Evolutionary conservation across 2,329 filamentous ascomycete genomes (phyloP), one percentile per base, ranked within the genome.

Genomic region (Stemphylium vesicarium): DNA sequence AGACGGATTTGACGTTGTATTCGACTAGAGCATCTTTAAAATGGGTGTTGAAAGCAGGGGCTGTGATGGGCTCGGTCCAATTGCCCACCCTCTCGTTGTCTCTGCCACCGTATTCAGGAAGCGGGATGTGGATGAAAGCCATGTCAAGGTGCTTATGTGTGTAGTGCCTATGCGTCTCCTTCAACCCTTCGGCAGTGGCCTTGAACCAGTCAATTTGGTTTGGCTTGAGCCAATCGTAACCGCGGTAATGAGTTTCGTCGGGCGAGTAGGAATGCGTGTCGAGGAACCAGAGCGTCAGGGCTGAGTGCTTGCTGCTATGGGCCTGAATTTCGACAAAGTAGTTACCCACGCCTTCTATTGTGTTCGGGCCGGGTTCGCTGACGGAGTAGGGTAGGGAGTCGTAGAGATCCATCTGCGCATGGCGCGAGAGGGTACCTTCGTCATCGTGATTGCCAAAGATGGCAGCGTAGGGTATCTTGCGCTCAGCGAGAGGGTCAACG

Each of bases 401-500:
- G 66, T 96, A 87, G 12, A 99, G 82, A 3, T 86, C 82, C 93
- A 99, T 98, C 69, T 95, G 88, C 2, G 85, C 85, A 4, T 84
- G 80, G 51, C 95, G 89, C 13, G 88, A 85, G 62, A 97, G 83
- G 40, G 90, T 86, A 31, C 88, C 88, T 80, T 98, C 94, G 68
- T 98, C 94, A 70, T 99, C 95, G 75, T 99, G 95, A 74, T 99
- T 99, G 52, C 95, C 95, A 70, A 98, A 97, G 56, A 99, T 98
- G 57, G 89, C 88, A 13, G 92, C 91, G 69, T 96, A 98, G 0
- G 95, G 95, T 33, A 98, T 92, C 68, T 92, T 91, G 73, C 90
- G 90, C 73, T 92, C 87, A 59, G 92, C 89, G 45, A 99, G 85
- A 11, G 96, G 82, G 42, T 91, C 87, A 5, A 91, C 90, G 68